Base-by-base conservation (phyloP, 73 alveolate species). In the Paramecium sonneborni region DNA sequence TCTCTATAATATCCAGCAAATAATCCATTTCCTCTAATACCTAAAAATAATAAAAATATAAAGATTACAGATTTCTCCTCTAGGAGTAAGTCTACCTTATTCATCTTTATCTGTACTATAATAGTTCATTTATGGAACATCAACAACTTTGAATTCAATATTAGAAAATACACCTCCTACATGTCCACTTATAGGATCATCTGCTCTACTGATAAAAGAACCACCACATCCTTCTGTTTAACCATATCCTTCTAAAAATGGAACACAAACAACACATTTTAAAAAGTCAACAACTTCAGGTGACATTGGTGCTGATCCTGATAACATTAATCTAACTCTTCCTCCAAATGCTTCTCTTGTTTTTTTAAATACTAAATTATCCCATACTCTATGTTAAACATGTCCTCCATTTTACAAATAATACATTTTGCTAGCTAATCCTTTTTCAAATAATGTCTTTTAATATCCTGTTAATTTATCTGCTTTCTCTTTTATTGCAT, bases 191-290 rank as follows among this genome's bases (percentile, higher is more conserved):
- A 35, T 82, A 28, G 97, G 96, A 68, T 96, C 99, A 21, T 87
- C 92, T 5, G 92, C 44, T 89, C 88, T 57, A 21, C 96, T 79
- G 15, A 92, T 43, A 56, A 95, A 85, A 6, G 96, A 85, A 15
- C 98, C 99, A 8, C 98, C 99, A 46, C 96, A 85, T 76, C 96
- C 87, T 93, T 98, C 99, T 28, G 99, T 97, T 88, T 96, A 95
- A 0, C 99, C 99, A 92, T 96, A 98, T 35, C 99, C 99, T 92
- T 97, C 98, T 20, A 86, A 28, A 32, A 97, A 84, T n/a, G 97
- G 97, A 46, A 88, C 69, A 87, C 98, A 94, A 18, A 97, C 91
- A 20, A 95, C 95, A 21, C 93, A 72, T 76, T 94, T 92, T 2
- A 97, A 76, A 93, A 97, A 97, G 18, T 74, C 93, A 14, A 95